Base-by-base conservation (phyloP, 257 asterid species). In the Nicotiana sylvestris region DNA sequence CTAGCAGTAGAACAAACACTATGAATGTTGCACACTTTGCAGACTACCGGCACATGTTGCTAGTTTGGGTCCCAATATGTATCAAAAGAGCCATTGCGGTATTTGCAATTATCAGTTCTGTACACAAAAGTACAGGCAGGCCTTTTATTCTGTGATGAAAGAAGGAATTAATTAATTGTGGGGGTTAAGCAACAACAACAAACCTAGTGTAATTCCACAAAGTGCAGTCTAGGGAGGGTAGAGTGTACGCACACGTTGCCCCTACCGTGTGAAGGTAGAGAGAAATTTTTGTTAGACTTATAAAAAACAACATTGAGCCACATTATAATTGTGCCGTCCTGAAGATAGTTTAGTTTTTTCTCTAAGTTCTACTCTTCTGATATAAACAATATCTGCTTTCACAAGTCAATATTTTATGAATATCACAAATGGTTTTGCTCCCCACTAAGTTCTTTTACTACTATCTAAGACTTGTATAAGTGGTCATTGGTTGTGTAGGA, bases 41-140 rank as follows among this genome's bases (percentile, higher is more conserved):
- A 11, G 35, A 43, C 27, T 46, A 49, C 27, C 39, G 15, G 18
- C 39, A 46, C 79, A 37, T 49, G 27, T 74, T 74, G 62, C 35
- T 74, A 49, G 79, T 46, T 49, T 17, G 62, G 27, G 58, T 49
- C 79, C 9, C 51, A 46, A 74, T 49, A 74, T 46, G 61, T 49
- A 74, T 74, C 62, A n/a, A 74, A 74, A 49, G 79, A 46, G 51
- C n/a, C 78, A 70, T 70, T n/a, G n/a, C 21, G 58, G 43, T 46
- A 21, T 29, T 70, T 39, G 60, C 60, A 21, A 27, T 70, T 70
- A 43, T 74, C 39, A 72, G 39, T 72, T 74, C 58, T 74, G 25
- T 74, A 51, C 27, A 72, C 21, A 25, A 72, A 72, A 46, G 27
- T 72, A 49, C 43, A 74, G 60, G 62, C 39, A 6, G 25, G 43